Conservation (phyloP, 345 rosid species). For the Syzygium aqueum region DNA sequence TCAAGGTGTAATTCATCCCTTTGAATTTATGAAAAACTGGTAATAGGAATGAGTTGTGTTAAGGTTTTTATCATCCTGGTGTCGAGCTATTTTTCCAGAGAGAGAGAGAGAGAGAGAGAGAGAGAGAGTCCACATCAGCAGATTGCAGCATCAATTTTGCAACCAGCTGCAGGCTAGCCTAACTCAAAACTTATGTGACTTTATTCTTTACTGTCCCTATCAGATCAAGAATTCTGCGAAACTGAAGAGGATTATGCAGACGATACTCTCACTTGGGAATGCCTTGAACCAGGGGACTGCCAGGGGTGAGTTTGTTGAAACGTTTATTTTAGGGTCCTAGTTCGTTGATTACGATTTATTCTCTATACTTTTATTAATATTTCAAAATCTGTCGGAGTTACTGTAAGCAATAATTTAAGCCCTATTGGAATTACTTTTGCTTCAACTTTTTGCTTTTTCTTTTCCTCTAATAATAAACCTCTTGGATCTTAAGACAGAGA, state of each 20-base stretch:
- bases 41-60: no score
- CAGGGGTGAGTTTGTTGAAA: slow-evolving; percentile 69
- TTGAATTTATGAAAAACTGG: no score
- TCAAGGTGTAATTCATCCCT: no score
- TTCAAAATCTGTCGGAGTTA: background rate
- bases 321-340: background rate
- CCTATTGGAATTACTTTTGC: background rate
- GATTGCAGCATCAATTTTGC: background rate
- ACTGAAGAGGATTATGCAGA: slow-evolving; percentile 92
- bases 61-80: no score
- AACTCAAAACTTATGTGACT: background rate
- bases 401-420: background rate
- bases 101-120: background rate
- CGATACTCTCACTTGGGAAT: slow-evolving; percentile 84
- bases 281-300: slow-evolving; percentile 97
- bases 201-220: background rate
- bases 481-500: background rate
- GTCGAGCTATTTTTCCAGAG: background rate
- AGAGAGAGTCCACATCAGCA: background rate
- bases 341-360: background rate
- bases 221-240: slow-evolving; percentile 63
- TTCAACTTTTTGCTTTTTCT: background rate
- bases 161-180: background rate
- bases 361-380: background rate
- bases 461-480: background rate